Base-by-base conservation (phyloP, 768 basidiomycete species). In the Mycena epipterygia region DNA sequence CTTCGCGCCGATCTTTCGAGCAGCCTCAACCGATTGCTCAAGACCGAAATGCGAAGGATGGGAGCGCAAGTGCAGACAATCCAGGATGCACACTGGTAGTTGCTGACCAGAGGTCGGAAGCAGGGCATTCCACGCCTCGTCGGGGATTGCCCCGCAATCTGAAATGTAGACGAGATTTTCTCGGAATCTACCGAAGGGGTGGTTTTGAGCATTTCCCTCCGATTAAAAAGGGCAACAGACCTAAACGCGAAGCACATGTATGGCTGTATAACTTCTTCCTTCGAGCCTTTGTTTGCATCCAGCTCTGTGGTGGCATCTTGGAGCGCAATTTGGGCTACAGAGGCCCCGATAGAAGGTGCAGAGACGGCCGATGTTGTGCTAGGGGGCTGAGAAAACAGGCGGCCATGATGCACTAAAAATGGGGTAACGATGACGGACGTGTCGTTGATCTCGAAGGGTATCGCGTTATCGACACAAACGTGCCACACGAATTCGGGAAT, bases 401-500 rank as follows among this genome's bases (percentile, higher is more conserved):
- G 89, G 16, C 93, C 93, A 76, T 95, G 93, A 56, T 94, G 90
- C 3, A 95, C 93, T 92, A 72, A 35, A 76, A 94, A 89, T 9
- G 94, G 93, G 13, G 88, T 90, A 13, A 95, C 79, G 57, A 80
- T 74, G 68, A 94, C 86, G 5, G 89, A 90, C 4, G 89, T 92
- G 62, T 88, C 86, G 59, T 83, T 85, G 29, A 96, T 88, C 63
- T 91, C 88, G 71, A 96, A 93, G 2, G 90, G 86, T 29, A 86
- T 83, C 21, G 85, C 85, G 71, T 94, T 89, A 48, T 90, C 87
- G 72, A 96, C 90, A 51, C 67, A 69, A 59, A 96, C 88, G 73
- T 94, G 92, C 92, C 93, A 96, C 75, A 87, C 86, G 76, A 96
- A 91, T 70, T 93, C 90, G 7, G 95, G 95, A 16, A 96, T 90